Percentiles rank a stretch among this genome's conserved stretches.
Evolutionary conservation across 2,329 filamentous ascomycete genomes (phyloP).

Genomic region (Neocucurbitaria cava): DNA sequence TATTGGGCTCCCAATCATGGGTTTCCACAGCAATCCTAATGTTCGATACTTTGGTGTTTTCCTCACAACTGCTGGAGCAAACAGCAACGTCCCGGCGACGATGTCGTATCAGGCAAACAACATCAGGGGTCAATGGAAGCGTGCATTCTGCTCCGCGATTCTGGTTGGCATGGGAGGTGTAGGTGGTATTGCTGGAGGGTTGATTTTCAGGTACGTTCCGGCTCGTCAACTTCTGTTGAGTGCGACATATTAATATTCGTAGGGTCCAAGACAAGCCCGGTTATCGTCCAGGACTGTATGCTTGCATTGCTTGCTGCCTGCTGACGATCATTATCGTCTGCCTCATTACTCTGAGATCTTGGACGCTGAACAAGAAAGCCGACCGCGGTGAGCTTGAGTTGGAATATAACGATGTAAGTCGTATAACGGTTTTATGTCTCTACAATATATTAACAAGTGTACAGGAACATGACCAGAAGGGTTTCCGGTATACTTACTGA

Average conservation of each 20-base stretch:
- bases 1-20: constrained; percentile 75
- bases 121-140: constrained; percentile 87
- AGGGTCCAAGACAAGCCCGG: constrained; percentile 45
- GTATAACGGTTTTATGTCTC: background rate
- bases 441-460: constrained; percentile 16
- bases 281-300: constrained; percentile 48
- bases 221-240: background rate
- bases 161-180: constrained; percentile 79
- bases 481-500: constrained; percentile 45
- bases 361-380: constrained; percentile 45
- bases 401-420: constrained; percentile 47
- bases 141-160: constrained; percentile 77
- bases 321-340: constrained; percentile 46
- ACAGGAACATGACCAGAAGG: constrained; percentile 41
- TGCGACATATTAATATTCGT: background rate
- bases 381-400: constrained; percentile 52
- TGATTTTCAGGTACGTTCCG: constrained; percentile 67
- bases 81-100: constrained; percentile 76
- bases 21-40: constrained; percentile 63
- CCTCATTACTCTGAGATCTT: constrained; percentile 42
- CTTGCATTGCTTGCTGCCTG: constrained; percentile 48
- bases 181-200: constrained; percentile 76
- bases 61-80: constrained; percentile 76
- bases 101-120: constrained; percentile 89
- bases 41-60: constrained; percentile 79